Conservation (phyloP, 495 filamentous ascomycete genomes). For the Cercophora sp. region DNA sequence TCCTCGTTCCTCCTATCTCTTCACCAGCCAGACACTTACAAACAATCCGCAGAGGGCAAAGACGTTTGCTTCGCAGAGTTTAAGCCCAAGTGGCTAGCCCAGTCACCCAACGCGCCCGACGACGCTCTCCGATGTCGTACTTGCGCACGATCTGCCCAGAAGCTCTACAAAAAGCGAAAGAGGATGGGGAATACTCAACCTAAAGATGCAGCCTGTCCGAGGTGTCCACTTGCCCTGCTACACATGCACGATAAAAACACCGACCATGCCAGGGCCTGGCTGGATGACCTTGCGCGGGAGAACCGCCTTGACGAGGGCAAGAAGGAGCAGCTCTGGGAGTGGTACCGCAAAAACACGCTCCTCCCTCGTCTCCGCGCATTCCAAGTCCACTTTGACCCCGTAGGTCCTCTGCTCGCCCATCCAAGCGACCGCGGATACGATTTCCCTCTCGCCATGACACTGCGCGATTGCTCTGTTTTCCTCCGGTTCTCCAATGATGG, state of each 20-base stretch:
- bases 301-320: too few species aligned
- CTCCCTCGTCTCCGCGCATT: conserved; percentile 44
- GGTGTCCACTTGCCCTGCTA: too few species aligned
- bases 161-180: conserved; percentile 1
- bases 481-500: conserved; percentile 50
- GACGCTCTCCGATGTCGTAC: conserved; percentile 71
- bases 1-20: too few species aligned
- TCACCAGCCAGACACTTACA: too few species aligned
- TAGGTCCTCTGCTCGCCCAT: conserved; percentile 37
- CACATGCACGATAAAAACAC: too few species aligned
- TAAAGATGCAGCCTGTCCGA: too few species aligned
- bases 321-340: too few species aligned
- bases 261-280: too few species aligned
- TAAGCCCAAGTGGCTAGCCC: conserved; percentile 92
- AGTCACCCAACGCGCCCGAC: conserved; percentile 71
- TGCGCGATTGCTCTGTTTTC: conserved; percentile 85
- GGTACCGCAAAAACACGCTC: conserved; percentile 30
- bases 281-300: too few species aligned
- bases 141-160: conserved; percentile 65
- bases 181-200: too few species aligned
- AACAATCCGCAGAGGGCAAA: conserved; percentile 31
- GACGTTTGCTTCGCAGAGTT: conserved; percentile 77
- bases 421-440: conserved; percentile 19
- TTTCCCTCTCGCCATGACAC: conserved; percentile 68
- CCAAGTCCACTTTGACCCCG: conserved; percentile 49